Percentiles rank a stretch among this genome's conserved stretches.
phyloP scores from a whole-genome alignment of 2,329 filamentous ascomycete genomes.

The Fusarium udum region DNA sequence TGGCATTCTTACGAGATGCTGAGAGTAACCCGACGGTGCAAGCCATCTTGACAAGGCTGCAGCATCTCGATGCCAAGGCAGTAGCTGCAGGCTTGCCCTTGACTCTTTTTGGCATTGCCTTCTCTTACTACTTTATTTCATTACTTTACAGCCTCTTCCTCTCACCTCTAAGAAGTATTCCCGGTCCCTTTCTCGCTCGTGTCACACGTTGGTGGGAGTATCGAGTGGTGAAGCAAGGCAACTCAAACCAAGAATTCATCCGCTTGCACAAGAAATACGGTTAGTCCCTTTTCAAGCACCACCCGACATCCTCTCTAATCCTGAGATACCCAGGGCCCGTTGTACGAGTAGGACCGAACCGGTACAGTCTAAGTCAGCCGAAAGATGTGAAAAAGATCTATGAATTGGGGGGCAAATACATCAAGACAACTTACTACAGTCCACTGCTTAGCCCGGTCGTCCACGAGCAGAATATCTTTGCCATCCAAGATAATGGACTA shows the following conservation, averaged over 20 bases:
- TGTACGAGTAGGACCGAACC: background rate
- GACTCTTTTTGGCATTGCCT: background rate
- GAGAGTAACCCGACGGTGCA: background rate
- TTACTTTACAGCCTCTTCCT: background rate
- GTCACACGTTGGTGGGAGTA: background rate
- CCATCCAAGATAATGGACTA: background rate
- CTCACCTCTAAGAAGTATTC: background rate
- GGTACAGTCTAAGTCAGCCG: background rate
- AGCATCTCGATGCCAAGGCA: background rate
- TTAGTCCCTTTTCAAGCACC: background rate
- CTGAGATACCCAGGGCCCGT: background rate
- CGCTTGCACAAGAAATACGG: background rate
- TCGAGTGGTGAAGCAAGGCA: background rate
- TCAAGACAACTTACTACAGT: background rate
- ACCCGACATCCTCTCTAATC: background rate
- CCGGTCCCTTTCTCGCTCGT: background rate
- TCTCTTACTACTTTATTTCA: background rate
- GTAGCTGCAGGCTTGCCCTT: background rate
- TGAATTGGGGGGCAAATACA: background rate
- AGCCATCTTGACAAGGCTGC: background rate
- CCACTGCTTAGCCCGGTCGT: background rate
- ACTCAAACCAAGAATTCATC: background rate
- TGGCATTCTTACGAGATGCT: background rate
- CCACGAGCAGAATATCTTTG: background rate
- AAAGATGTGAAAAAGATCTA: background rate